Evolutionary conservation across 106 monocot genomes (phyloP), one percentile per base, ranked within the genome.

Genomic region (Dendrobium catenatum): DNA sequence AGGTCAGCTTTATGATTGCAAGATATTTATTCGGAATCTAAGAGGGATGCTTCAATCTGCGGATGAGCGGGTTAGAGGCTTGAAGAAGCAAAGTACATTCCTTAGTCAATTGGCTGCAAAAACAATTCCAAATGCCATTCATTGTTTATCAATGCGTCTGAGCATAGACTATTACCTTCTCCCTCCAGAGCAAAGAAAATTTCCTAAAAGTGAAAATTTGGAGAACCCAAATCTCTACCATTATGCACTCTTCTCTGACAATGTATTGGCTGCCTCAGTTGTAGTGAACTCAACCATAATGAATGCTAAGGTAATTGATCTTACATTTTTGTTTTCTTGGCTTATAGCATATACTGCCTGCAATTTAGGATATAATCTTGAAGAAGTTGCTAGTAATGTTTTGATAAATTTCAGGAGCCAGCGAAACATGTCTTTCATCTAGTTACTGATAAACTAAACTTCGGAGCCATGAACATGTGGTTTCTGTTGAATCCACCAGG

Each of bases 391-490:
- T 72, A 42, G 46, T 68, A 68, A 40, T 20, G 24, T 19, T 68
- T 46, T 1, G 26, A 24, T 80, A 42, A n/a, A 56, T 82, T 86
- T 43, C 88, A 93, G 93, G 90, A 93, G 80, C 90, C 93, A 48
- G 88, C 88, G 84, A 93, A 93, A 75, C 93, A 93, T 82, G 93
- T 93, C 13, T 93, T 93, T 74, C 93, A 93, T 86, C 72, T 93
- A 8, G 93, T 93, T 77, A 93, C 93, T 67, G 93, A 93, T 83
- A 93, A 93, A 78, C 77, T 93, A 77, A 93, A 93, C 83, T 90
- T 93, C 81, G 93, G 93, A 87, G 90, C 93, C 44, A 93, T 93
- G 93, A 93, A 86, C 75, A 93, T 93, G 93, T 93, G 93, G 93
- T 93, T 93, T 83, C 41, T 93, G 51, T 68, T 90, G 77, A 93